These are phyloP conservation scores for Gastrolobium bilobum DNA, from an alignment of 306 rosid species.

Conservation along the genomic window DNA sequence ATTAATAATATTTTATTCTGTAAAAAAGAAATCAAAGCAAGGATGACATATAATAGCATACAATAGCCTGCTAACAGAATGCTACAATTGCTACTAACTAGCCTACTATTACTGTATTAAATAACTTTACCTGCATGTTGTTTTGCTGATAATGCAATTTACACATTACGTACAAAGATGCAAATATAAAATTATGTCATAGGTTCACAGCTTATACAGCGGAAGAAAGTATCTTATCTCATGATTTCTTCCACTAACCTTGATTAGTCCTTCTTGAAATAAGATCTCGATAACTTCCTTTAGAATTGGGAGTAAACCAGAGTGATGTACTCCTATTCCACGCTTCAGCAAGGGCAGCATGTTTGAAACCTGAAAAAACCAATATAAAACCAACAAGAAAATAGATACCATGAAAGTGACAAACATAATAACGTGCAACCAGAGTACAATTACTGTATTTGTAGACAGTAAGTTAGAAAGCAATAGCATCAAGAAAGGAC, in stretches of 20 bases:
- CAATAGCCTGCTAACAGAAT: background rate
- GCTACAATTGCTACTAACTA: background rate
- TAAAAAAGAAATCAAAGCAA: background rate
- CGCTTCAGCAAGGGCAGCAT: slow-evolving; percentile 96
- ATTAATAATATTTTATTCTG: slow-evolving; percentile 18
- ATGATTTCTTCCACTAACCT: slow-evolving; percentile 67
- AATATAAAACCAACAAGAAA: slow-evolving; percentile 12
- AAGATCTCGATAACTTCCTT: slow-evolving; percentile 96
- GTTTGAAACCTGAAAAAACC: slow-evolving; percentile 72
- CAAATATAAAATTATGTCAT: slow-evolving; percentile 8
- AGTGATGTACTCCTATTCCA: slow-evolving; percentile 99
- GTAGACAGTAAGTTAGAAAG: slow-evolving; percentile 14
- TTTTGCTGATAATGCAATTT: background rate
- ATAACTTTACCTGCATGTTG: background rate
- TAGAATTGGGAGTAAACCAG: slow-evolving; percentile 97
- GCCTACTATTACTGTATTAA: background rate
- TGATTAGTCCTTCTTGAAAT: slow-evolving; percentile 96
- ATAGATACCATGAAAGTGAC: slow-evolving; percentile 13
- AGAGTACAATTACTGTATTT: slow-evolving; percentile 1
- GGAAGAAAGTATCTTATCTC: slow-evolving; percentile 18
- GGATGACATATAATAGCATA: background rate
- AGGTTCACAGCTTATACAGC: slow-evolving; percentile 10
- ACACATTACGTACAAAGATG: background rate
- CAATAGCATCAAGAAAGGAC: background rate
- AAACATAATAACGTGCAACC: slow-evolving; percentile 26